Base-by-base conservation (phyloP, 2,329 filamentous ascomycete species). In the Madurella mycetomatis region DNA sequence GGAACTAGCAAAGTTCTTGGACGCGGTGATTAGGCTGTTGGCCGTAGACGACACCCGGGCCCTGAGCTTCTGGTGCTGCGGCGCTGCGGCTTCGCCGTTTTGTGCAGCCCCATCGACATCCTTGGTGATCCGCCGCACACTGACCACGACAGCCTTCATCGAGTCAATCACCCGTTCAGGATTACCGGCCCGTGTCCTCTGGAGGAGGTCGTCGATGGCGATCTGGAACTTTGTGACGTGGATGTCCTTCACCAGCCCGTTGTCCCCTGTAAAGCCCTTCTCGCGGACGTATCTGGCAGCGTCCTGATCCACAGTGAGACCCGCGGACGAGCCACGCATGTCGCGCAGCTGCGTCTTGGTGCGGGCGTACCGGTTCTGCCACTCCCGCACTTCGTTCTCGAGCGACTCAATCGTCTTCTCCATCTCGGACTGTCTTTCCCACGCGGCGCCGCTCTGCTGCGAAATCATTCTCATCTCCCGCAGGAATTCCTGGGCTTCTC, bases 161-260 rank as follows among this genome's bases (percentile, higher is more conserved):
- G 87, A 84, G 43, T 94, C 87, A 47, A 95, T 84, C 34, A 94
- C 85, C 60, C 82, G 82, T 44, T 86, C 81, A 0, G 90, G 84
- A 49, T 87, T 82, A n/a, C 87, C 83, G 34, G 79, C 79, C 47
- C 92, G 85, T 16, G 91, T 90, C 41, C 80, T 82, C 60, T 86
- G 86, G 37, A 99, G 78, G 40, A 97, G 79, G 65, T 97, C 92
- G 67, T 99, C 92, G 57, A 99, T 88, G 18, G 91, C 83, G 56
- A 97, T 86, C 70, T 99, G 94, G 75, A 96, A 97, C 66, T 90
- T 92, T 48, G 92, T 96, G 61, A 99, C 84, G 68, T 96, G 88
- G 12, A 96, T 82, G 70, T 96, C 94, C 72, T 89, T 92, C 63
- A 99, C 84, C 18, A 94, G 70, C 5, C 94, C 94, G 55, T 85